Conservation (phyloP, 306 rosid species). For the Calophaca sinica region DNA sequence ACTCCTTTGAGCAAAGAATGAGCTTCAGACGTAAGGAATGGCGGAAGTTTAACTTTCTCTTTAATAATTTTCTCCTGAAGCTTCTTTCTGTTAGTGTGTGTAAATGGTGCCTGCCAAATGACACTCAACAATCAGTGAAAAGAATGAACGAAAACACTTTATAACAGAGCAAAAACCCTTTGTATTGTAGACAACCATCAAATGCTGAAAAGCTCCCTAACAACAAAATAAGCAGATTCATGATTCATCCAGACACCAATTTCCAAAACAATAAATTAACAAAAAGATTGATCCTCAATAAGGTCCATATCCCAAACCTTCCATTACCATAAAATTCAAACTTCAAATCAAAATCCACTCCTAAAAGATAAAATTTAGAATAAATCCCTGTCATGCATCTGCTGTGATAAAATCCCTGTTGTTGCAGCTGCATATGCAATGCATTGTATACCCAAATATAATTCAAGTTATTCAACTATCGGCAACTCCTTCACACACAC, state of each 20-base stretch:
- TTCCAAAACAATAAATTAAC: not conserved
- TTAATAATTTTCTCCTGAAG: conserved; percentile 92
- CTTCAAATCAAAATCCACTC: not conserved
- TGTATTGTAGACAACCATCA: conserved; percentile 23
- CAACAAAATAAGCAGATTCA: conserved; percentile 25
- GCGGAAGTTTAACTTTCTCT: conserved; percentile 91
- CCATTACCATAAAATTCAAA: conserved; percentile 19
- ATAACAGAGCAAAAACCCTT: conserved; percentile 33
- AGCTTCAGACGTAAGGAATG: conserved; percentile 75
- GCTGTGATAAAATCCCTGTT: too few species aligned
- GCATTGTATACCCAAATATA: not conserved
- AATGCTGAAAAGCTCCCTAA: conserved; percentile 8
- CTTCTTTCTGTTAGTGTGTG: conserved; percentile 83
- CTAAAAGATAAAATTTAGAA: not conserved
- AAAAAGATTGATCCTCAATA: conserved; percentile 25
- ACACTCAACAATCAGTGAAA: conserved; percentile 27
- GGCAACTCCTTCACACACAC: not conserved
- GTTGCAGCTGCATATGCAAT: too few species aligned
- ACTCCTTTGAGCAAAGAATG: conserved; percentile 97
- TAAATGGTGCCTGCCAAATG: conserved; percentile 84
- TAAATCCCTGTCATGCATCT: not conserved
- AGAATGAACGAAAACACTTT: not conserved
- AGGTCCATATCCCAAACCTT: conserved; percentile 6
- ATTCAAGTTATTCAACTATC: conserved; percentile 16
- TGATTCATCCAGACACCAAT: conserved; percentile 7